Conservation (phyloP, 306 rosid genomes). For the Acmispon strigosus region DNA sequence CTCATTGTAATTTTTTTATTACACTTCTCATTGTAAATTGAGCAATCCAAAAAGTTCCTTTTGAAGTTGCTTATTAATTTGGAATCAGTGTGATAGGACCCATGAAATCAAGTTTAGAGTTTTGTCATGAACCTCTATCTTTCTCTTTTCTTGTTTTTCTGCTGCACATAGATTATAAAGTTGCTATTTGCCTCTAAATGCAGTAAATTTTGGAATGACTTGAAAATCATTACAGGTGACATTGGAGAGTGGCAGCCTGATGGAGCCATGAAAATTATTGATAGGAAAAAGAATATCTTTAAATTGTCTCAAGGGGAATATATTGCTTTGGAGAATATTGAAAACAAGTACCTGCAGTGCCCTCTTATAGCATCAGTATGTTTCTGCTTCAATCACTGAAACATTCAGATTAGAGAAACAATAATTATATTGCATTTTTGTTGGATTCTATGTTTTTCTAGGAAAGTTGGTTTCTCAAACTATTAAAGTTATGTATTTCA, state of each 20-base stretch:
- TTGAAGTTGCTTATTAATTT: background rate
- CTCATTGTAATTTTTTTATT: too few species aligned
- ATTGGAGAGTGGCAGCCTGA: slow-evolving; percentile 90
- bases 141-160: background rate
- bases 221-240: slow-evolving; percentile 59
- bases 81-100: background rate
- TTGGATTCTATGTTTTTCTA: background rate
- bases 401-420: background rate
- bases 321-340: slow-evolving; percentile 82
- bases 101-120: background rate
- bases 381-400: slow-evolving; percentile 12
- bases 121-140: background rate
- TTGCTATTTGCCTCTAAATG: background rate
- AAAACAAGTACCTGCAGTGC: slow-evolving; percentile 68
- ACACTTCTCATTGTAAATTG: background rate
- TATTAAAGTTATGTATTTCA: background rate
- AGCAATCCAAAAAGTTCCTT: background rate
- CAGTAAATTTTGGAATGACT: slow-evolving; percentile 2
- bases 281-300: slow-evolving; percentile 82
- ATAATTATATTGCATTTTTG: background rate
- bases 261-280: slow-evolving; percentile 91
- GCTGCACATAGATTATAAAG: background rate
- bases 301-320: slow-evolving; percentile 97
- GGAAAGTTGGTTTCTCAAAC: background rate
- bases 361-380: slow-evolving; percentile 71